Evolutionary conservation across 345 rosid genomes (phyloP), one percentile per base, ranked within the genome.

Genomic region (Crucihimalaya himalaica): DNA sequence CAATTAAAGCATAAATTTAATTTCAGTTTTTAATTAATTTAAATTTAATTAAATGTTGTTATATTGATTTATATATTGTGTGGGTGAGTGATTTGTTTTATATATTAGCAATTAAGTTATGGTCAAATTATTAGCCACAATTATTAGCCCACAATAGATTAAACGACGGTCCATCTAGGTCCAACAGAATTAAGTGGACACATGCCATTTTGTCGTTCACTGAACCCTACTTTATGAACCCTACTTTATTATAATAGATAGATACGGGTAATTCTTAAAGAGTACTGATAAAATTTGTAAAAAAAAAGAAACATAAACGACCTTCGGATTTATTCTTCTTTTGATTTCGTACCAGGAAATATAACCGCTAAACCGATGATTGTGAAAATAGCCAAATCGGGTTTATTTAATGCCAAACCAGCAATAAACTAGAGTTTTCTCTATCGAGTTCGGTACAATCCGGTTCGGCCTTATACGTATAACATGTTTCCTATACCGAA

Each of bases 321-420:
- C 47, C 18, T 14, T 15, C 3, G 47, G 8, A 8, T 14, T 18
- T 4, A 46, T 29, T 32, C 14, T 8, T 35, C 7, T 10, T 35
- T 35, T 13, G 28, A 8, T 14, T 37, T 52, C 40, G 29, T 53
- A 56, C 19, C 25, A 57, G 56, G 14, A 42, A 28, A 58, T 37
- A 29, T 69, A 45, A 46, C 32, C 2, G 46, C 28, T 40, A 47
- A 46, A 34, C 68, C 51, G 29, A 60, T 53, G 50, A 71, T 25
- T 37, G 61, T 48, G n/a, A 23, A 19, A 31, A 53, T 5, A 42
- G 18, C 57, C 48, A 63, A 73, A 37, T 37, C 67, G 11, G 32
- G 29, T 34, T 56, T 57, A 66, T 58, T 48, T 8, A 57, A 14
- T 37, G 52, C 34, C 42, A 34, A 65, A 65, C 77, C 63, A 72